A percentile compares a stretch with the other conserved stretches of the same genome.
Conservation (phyloP, 805 yeast species). For the Sugiyamaella qingdaonensis region DNA sequence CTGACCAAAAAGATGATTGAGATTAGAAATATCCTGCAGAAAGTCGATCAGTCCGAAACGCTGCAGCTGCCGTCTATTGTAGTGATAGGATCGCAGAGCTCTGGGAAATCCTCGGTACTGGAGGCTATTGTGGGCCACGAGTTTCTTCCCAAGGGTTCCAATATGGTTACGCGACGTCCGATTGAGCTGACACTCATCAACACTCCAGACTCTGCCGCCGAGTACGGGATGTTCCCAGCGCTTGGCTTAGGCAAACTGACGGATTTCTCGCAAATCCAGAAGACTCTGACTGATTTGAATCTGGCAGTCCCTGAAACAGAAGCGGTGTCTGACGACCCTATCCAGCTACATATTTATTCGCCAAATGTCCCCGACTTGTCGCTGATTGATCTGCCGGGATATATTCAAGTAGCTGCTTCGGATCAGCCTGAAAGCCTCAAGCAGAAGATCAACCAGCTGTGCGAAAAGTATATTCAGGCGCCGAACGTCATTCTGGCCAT, state of each 20-base stretch:
- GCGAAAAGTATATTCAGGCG: conserved; percentile 79
- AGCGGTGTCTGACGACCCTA: conserved; percentile 90
- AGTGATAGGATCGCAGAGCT: conserved; percentile 94
- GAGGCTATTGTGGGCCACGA: conserved; percentile 98
- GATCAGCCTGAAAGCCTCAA: conserved; percentile 90
- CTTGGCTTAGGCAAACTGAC: conserved; percentile 75
- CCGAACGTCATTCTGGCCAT: conserved; percentile 96
- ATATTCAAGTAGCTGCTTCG: conserved; percentile 93
- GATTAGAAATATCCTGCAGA: conserved; percentile 72
- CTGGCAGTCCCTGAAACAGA: conserved; percentile 85
- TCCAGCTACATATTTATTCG: conserved; percentile 84
- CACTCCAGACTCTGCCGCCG: conserved; percentile 75
- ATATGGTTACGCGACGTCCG: conserved; percentile 98
- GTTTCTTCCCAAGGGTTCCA: conserved; percentile 92
- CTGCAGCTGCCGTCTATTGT: conserved; percentile 90
- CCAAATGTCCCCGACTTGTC: conserved; percentile 90
- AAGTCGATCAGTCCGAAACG: conserved; percentile 70
- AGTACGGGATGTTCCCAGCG: conserved; percentile 91
- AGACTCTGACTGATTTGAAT: conserved; percentile 79
- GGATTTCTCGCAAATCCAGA: conserved; percentile 85
- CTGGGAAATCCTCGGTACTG: conserved; percentile 94
- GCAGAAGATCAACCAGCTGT: conserved; percentile 68
- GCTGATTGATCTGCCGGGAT: conserved; percentile 93
- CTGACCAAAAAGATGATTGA: conserved; percentile 96
- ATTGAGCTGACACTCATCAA: conserved; percentile 90